phyloP scores from a whole-genome alignment of 768 basidiomycete genomes.

The Lentinula sp. region DNA sequence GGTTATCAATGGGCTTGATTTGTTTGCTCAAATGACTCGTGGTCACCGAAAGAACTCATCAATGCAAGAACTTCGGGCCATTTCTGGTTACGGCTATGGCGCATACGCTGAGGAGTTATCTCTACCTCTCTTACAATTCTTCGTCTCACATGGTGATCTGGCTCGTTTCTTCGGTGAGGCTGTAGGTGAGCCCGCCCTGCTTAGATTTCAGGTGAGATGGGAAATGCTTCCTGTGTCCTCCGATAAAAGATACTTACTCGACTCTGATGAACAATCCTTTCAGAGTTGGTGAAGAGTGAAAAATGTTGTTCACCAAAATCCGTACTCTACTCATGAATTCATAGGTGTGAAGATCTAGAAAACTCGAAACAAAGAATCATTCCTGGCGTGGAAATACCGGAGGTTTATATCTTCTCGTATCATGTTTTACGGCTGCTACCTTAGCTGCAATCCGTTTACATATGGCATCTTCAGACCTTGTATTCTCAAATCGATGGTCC shows the following conservation, averaged over 20 bases:
- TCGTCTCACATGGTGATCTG: too few species aligned
- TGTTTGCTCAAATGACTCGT: not conserved
- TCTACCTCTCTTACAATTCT: too few species aligned
- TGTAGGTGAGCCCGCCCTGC: too few species aligned
- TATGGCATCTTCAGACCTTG: not conserved
- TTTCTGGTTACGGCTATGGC: not conserved
- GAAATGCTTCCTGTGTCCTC: too few species aligned
- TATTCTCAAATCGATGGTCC: not conserved
- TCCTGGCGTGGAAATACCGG: conserved; percentile 12
- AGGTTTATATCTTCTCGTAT: not conserved
- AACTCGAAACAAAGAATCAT: not conserved
- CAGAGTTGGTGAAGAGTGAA: too few species aligned
- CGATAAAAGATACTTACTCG: too few species aligned
- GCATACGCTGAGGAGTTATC: too few species aligned
- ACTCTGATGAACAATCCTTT: too few species aligned
- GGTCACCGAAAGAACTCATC: not conserved
- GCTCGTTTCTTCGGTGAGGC: too few species aligned
- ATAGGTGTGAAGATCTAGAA: not conserved
- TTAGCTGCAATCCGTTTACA: not conserved
- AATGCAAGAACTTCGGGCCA: not conserved
- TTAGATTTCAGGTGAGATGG: too few species aligned
- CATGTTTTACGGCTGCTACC: not conserved
- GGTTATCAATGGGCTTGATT: not conserved
- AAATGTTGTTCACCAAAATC: not conserved
- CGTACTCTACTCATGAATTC: not conserved